Evolutionary conservation across 129 eudicot species (phyloP), one percentile per base, ranked within the genome.

Genomic region (Ambrosia trifida): DNA sequence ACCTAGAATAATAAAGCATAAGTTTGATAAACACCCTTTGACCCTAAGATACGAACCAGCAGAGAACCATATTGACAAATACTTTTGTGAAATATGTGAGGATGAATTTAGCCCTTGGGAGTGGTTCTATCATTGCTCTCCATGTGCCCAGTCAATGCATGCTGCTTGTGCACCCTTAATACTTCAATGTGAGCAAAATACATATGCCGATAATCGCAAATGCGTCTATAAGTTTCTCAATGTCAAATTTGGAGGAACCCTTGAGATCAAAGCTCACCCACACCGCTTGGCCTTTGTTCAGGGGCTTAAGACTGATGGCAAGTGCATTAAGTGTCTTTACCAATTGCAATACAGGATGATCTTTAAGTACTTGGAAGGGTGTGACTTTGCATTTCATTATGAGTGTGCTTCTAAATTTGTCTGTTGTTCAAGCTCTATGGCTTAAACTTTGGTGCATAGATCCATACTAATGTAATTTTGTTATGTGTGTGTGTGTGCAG

Each of bases 31-130:
- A 4, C 78, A 74, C 44, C 64, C 78, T 3, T 19, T 74, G 6
- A 74, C 4, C 51, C 52, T 74, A 52, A 64, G 71, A 14, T 63
- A 74, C 52, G 3, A 18, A 5, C 71, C 78, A 17, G 71, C 4
- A 13, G 63, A 74, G 43, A n/a, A n/a, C n/a, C n/a, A n/a, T n/a
- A n/a, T n/a, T n/a, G 11, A 1, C 5, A 32, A 74, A n/a, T 64
- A 74, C 53, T 64, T 47, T 40, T 74, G 66, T 64, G 79, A 74
- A 5, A 65, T 74, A 16, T 74, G 79, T 14, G 72, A 75, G 66
- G 35, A 53, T 2, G 35, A 52, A 52, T 36, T 75, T 51, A 14
- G 4, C 53, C 66, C 65, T 0, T 4, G 44, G 32, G 0, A 11
- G 11, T 74, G 72, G 72, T 74, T 64, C 53, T 74, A 64, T 74